Base-by-base conservation (phyloP, 495 filamentous ascomycete species). In the Pseudotulostoma volvatum region DNA sequence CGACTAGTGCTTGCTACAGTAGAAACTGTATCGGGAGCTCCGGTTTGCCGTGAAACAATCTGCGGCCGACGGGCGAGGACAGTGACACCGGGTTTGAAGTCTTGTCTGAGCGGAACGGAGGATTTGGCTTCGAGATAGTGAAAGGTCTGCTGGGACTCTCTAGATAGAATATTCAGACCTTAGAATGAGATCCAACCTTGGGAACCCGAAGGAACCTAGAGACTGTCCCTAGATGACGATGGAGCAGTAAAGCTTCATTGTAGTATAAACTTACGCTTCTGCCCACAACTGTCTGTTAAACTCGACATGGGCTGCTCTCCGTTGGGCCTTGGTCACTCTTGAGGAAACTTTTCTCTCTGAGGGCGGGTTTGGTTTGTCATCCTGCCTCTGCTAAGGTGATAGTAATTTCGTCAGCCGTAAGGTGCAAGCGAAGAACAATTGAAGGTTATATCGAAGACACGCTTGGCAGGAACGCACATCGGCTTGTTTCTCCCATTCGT, bases 261-360 rank as follows among this genome's bases (percentile, higher is more conserved):
- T n/a, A n/a, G n/a, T n/a, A n/a, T n/a, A 13, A 9, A 66, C 74
- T 40, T 76, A 90, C 77, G 87, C 87, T 57, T 83, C 74, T 40
- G 86, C 74, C 87, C 87, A 95, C 37, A 95, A 54, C 58, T 81
- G 76, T 44, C 74, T 75, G 51, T 93, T 87, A 37, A 74, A 72
- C 48, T 92, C 82, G 19, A 69, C 73, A 48, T 95, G 87, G 53
- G 80, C 73, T 3, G 81, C 83, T 40, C 79, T 63, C 19, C 80
- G 75, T 56, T 95, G 79, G 16, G 79, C 75, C 55, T 79, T 82
- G 44, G 77, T 74, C 40, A 80, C 43, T 53, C 71, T 70, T 47
- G 66, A 61, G 9, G 62, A 63, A 37, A 61, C 52, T 46, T 68
- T 67, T 48, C 65, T 66, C 40, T 60, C 60, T 32, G 56, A 25